Conservation (phyloP, 306 rosid genomes). For the Aeschynomene evenia region DNA sequence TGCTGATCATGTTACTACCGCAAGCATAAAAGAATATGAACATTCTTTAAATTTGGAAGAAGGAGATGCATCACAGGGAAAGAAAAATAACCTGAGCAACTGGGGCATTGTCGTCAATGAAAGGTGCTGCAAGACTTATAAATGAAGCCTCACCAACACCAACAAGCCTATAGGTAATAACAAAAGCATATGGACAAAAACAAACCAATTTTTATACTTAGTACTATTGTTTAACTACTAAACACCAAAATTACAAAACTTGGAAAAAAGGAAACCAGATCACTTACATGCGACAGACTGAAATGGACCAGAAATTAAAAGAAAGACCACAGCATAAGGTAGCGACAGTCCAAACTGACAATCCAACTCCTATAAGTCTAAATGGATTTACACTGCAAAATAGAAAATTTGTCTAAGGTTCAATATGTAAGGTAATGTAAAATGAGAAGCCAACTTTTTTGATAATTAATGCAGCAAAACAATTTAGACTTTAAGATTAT, state of each 20-base stretch:
- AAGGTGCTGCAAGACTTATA: conserved; percentile 93
- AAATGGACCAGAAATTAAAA: conserved; percentile 77
- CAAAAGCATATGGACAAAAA: not conserved
- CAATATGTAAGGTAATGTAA: not conserved
- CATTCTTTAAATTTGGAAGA: conserved; percentile 25
- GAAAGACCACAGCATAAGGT: conserved; percentile 60
- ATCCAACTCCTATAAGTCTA: conserved; percentile 85
- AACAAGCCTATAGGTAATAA: conserved; percentile 57
- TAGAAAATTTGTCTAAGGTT: conserved; percentile 5
- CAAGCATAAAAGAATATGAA: conserved; percentile 4
- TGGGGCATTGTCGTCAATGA: conserved; percentile 91
- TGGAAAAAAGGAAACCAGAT: conserved; percentile 15
- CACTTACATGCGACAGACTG: conserved; percentile 75
- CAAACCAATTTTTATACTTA: not conserved
- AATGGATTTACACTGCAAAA: conserved; percentile 77
- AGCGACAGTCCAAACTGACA: conserved; percentile 80
- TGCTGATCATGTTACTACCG: not conserved
- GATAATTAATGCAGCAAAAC: not conserved
- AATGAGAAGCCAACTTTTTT: not conserved
- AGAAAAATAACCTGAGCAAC: conserved; percentile 56
- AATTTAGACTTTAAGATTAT: not conserved
- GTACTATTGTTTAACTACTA: conserved; percentile 2
- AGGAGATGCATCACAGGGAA: not conserved
- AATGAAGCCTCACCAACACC: conserved; percentile 97
- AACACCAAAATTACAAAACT: conserved; percentile 1